Evolutionary conservation across 176 grass and related monocot species (phyloP).

Genomic region (Oryza punctata): DNA sequence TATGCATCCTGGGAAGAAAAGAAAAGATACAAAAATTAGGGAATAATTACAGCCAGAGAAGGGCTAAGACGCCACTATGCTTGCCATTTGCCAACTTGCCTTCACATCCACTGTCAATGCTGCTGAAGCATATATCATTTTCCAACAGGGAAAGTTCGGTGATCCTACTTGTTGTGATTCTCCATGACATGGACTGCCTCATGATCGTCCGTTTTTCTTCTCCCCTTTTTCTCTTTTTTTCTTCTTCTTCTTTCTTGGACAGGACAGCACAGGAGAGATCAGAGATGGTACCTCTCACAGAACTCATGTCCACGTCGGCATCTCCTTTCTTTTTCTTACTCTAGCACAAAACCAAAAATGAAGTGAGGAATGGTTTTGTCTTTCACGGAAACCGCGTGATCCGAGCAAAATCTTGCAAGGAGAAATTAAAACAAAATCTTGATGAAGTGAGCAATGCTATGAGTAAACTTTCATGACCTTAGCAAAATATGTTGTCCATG

Average conservation of each 20-base stretch:
- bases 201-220: slow-evolving; percentile 26
- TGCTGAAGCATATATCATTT: slow-evolving; percentile 31
- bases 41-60: neutral
- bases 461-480: neutral
- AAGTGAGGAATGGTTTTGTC: neutral
- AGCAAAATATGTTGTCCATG: neutral
- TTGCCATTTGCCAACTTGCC: slow-evolving; percentile 27
- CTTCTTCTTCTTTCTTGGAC: neutral
- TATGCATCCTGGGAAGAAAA: neutral
- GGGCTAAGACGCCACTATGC: neutral
- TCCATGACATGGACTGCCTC: slow-evolving; percentile 35
- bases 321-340: neutral
- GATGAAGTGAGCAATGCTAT: neutral
- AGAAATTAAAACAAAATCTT: neutral
- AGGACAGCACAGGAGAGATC: slow-evolving; percentile 10
- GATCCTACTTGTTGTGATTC: slow-evolving; percentile 29
- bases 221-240: neutral
- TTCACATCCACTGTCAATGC: neutral
- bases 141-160: slow-evolving; percentile 43
- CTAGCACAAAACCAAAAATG: neutral
- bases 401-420: neutral
- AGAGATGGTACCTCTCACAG: slow-evolving; percentile 28
- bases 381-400: neutral
- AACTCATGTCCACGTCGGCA: neutral
- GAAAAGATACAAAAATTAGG: neutral